Evolutionary conservation across 169 alveolate species (phyloP).

Genomic region (Perkinsus olseni): DNA sequence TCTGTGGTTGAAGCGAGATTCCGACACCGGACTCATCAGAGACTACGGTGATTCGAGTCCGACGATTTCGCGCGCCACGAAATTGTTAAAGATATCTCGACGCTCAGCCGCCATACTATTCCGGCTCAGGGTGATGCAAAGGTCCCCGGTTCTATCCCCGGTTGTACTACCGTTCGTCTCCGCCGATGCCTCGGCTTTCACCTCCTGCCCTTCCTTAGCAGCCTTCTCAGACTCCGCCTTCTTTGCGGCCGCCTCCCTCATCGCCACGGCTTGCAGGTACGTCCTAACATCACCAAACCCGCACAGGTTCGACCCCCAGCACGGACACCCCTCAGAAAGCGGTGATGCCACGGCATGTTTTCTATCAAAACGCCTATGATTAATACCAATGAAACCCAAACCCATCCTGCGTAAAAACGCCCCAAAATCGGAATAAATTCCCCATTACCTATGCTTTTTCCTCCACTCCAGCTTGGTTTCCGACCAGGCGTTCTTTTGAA

Average conservation of each 20-base stretch:
- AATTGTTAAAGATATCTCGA: too few relatives aligned
- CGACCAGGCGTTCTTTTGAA: not conserved
- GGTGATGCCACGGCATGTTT: too few relatives aligned
- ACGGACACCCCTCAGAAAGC: too few relatives aligned
- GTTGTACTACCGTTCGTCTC: not conserved
- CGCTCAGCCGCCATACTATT: too few relatives aligned
- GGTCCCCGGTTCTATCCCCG: too few relatives aligned
- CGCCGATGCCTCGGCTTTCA: not conserved
- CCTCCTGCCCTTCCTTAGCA: not conserved
- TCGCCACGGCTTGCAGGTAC: not conserved
- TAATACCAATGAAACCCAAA: too few relatives aligned
- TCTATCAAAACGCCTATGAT: too few relatives aligned
- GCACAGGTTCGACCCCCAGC: too few relatives aligned
- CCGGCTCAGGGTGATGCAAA: too few relatives aligned
- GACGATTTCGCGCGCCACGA: not conserved
- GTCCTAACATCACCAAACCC: not conserved
- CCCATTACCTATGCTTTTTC: not conserved
- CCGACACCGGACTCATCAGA: not conserved
- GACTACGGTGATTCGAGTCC: not conserved
- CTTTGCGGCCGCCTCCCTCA: not conserved
- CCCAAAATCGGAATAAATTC: too few relatives aligned
- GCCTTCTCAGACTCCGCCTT: not conserved
- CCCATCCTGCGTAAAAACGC: too few relatives aligned
- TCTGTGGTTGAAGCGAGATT: not conserved
- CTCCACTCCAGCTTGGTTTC: not conserved